Evolutionary conservation across 495 filamentous ascomycete species (phyloP).

Genomic region (Chlorociboria aeruginascens): DNA sequence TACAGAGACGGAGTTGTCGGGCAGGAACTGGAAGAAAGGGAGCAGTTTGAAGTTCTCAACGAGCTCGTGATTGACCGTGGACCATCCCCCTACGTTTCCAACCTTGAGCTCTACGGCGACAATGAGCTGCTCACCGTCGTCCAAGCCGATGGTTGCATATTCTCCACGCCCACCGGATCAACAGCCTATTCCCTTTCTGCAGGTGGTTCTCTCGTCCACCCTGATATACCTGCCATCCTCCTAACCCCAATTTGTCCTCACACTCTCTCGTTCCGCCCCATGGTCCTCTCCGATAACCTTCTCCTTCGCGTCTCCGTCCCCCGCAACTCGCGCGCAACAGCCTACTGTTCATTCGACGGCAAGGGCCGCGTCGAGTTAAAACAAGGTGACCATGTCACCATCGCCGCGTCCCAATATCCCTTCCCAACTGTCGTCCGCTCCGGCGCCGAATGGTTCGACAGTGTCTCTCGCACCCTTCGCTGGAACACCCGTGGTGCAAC

Average conservation of each 20-base stretch:
- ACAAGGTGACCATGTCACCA: conserved; percentile 86
- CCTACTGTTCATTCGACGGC: conserved; percentile 93
- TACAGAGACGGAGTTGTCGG: conserved; percentile 46
- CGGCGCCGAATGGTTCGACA: conserved; percentile 87
- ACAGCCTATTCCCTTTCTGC: conserved; percentile 95
- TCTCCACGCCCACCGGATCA: conserved; percentile 88
- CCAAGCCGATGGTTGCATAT: conserved; percentile 93
- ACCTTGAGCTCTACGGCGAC: conserved; percentile 87
- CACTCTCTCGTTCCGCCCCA: conserved; percentile 89
- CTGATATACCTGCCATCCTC: conserved; percentile 93
- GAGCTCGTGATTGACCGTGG: conserved; percentile 96
- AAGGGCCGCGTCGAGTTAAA: conserved; percentile 87
- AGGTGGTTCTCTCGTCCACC: conserved; percentile 89
- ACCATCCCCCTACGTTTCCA: conserved; percentile 92
- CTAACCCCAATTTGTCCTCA: conserved; percentile 97
- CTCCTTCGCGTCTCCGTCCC: conserved; percentile 82
- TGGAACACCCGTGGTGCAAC: conserved; percentile 85
- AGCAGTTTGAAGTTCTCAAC: conserved; percentile 92
- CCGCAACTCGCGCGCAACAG: conserved; percentile 70
- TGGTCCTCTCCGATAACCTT: conserved; percentile 96
- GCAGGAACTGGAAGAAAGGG: conserved; percentile 53
- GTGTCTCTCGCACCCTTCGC: conserved; percentile 73
- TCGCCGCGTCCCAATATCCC: conserved; percentile 87
- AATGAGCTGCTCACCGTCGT: conserved; percentile 87
- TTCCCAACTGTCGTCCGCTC: conserved; percentile 84